phyloP scores from a whole-genome alignment of 2,329 filamentous ascomycete species.

The Ophiostoma montium region DNA sequence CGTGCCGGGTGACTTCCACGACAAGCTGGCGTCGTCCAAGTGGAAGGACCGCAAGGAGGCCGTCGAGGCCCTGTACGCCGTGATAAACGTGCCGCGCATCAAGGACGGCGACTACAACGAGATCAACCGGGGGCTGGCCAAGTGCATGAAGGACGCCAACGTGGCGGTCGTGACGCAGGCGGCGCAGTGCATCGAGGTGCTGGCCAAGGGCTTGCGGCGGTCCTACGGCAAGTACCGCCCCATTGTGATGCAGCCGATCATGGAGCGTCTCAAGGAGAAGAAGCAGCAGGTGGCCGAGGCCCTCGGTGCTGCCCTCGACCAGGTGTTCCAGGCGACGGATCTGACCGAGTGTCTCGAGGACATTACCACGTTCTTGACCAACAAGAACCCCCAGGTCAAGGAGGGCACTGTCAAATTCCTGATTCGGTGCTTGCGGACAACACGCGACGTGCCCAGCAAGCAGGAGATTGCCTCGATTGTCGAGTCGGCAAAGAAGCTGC shows the following conservation, averaged over 20 bases:
- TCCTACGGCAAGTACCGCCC: constrained; percentile 69
- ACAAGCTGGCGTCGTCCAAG: constrained; percentile 77
- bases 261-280: constrained; percentile 96
- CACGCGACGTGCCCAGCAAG: constrained; percentile 69
- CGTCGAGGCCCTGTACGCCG: constrained; percentile 63
- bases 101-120: constrained; percentile 85
- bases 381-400: constrained; percentile 98
- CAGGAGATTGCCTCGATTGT: constrained; percentile 72
- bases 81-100: constrained; percentile 74
- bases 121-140: constrained; percentile 69
- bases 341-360: constrained; percentile 86
- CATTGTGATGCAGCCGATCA: constrained; percentile 71
- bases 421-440: constrained; percentile 73
- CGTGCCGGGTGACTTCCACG: constrained; percentile 67
- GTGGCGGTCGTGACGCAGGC: constrained; percentile 87
- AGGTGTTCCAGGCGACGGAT: constrained; percentile 48
- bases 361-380: constrained; percentile 65
- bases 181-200: constrained; percentile 77
- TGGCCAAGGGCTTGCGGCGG: constrained; percentile 73
- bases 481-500: constrained; percentile 77
- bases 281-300: constrained; percentile 82
- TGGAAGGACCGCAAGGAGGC: constrained; percentile 98
- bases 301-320: constrained; percentile 69
- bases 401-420: constrained; percentile 89
- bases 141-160: constrained; percentile 98